Conservation (phyloP, 2,329 filamentous ascomycete genomes). For the Ophiostoma novo-ulmi region DNA sequence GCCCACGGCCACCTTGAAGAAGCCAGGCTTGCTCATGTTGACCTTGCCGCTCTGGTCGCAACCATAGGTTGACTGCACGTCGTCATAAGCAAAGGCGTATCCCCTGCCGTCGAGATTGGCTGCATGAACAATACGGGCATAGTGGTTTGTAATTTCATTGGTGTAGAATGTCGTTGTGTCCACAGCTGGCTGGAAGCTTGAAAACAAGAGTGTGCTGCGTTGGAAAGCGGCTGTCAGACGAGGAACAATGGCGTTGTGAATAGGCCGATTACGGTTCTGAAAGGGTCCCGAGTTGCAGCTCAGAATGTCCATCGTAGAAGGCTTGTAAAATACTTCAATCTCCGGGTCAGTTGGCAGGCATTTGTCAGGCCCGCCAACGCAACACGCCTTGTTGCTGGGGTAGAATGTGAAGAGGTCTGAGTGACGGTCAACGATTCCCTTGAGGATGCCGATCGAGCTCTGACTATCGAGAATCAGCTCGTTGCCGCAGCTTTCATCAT, state of each 20-base stretch:
- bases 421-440: slow-evolving; percentile 43
- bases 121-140: slow-evolving; percentile 52
- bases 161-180: slow-evolving; percentile 37
- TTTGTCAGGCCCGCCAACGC: background rate
- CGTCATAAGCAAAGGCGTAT: slow-evolving; percentile 59
- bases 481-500: slow-evolving; percentile 22
- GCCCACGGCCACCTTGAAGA: slow-evolving; percentile 14
- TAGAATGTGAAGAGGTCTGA: slow-evolving; percentile 34
- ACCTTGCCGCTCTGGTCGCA: slow-evolving; percentile 43
- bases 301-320: slow-evolving; percentile 59
- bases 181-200: slow-evolving; percentile 30
- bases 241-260: slow-evolving; percentile 44
- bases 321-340: slow-evolving; percentile 47
- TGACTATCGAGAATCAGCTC: slow-evolving; percentile 61
- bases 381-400: background rate
- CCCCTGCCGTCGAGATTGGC: slow-evolving; percentile 50
- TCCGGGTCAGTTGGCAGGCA: slow-evolving; percentile 30
- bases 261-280: slow-evolving; percentile 38
- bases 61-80: slow-evolving; percentile 49
- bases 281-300: slow-evolving; percentile 62
- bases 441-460: slow-evolving; percentile 49
- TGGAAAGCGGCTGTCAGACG: slow-evolving; percentile 46
- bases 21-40: slow-evolving; percentile 1
- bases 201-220: slow-evolving; percentile 50
- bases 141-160: slow-evolving; percentile 51